Evolutionary conservation across 2,329 filamentous ascomycete species (phyloP), one percentile per base, ranked within the genome.

Genomic region (Tolypocladium ovalisporum): DNA sequence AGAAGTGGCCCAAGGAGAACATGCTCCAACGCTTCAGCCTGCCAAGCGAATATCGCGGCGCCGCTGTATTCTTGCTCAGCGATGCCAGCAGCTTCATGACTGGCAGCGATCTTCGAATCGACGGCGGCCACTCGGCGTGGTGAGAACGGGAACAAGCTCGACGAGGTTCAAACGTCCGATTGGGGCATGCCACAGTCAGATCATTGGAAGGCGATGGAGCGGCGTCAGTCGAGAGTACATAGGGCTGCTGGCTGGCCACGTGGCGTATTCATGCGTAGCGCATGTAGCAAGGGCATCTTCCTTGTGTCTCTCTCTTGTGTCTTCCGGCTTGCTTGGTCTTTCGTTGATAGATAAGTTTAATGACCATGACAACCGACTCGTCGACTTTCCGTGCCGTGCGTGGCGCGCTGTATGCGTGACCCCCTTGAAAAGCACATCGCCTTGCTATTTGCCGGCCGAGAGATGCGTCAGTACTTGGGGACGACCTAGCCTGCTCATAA

Each of bases 1-100:
- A 71, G 32, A 80, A 85, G 59, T 96, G 91, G 91, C 83, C 88
- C 19, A 86, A 80, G 64, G 86, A 93, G 72, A 96, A 95, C 72
- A 94, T 96, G 90, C 77, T 96, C 56, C 84, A 81, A 34, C 79
- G 84, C 37, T 75, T 90, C 59, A 88, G 85, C 66, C 73, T 72
- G 27, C 86, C 87, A 0, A 76, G 84, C 54, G 87, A 91, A 69
- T 89, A 88, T 70, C 81, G 86, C 54, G 86, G 87, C 5, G 85
- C 87, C 1, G 86, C 85, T 3, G 80, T 91, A 60, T 90, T 88
- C 76, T 78, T 91, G 35, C 83, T 87, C 35, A 87, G 83, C 24
- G 87, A 90, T 62, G 83, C 86, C 19, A 86, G 82, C 49, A 76
- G 77, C 62, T 91, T 87, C 75, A 88, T 91, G 86, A 91, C 88